Percentiles rank a stretch among this genome's conserved stretches.
Evolutionary conservation across 2,329 filamentous ascomycete species (phyloP).

Genomic region (Metarhizium anisopliae): DNA sequence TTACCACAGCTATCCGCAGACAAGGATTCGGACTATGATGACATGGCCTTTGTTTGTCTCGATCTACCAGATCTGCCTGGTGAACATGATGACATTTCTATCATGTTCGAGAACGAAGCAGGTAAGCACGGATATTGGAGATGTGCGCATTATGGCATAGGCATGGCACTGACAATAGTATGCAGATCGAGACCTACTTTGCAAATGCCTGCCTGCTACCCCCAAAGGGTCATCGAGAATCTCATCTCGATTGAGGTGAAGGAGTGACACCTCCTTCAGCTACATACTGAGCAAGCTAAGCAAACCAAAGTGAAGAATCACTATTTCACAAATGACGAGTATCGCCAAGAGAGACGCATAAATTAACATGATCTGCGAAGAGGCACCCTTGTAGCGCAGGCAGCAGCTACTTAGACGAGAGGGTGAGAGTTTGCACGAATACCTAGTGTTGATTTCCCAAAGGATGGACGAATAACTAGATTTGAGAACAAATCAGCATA

Average conservation of each 20-base stretch:
- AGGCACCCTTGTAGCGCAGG: background rate
- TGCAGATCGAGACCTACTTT: conserved; percentile 45
- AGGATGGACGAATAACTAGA: background rate
- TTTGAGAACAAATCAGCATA: conserved; percentile 2
- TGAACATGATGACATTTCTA: conserved; percentile 85
- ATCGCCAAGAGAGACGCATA: background rate
- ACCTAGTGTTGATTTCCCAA: background rate
- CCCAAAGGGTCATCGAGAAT: conserved; percentile 37
- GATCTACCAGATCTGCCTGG: conserved; percentile 84
- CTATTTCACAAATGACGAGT: background rate
- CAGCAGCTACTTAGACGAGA: background rate
- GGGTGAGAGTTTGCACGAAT: background rate
- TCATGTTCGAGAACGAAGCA: conserved; percentile 71
- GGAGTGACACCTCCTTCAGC: background rate
- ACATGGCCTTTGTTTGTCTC: conserved; percentile 70
- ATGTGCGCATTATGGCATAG: background rate
- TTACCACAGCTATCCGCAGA: conserved; percentile 55
- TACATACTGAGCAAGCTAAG: background rate
- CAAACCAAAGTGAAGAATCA: background rate
- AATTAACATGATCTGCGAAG: background rate
- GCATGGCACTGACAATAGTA: background rate
- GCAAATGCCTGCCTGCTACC: conserved; percentile 44
- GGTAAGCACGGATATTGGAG: conserved; percentile 41
- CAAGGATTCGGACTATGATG: conserved; percentile 42
- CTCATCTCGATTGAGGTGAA: conserved; percentile 20